Evolutionary conservation across 1,284 basidiomycete species (phyloP).

Genomic region (Ustilago bromivora): DNA sequence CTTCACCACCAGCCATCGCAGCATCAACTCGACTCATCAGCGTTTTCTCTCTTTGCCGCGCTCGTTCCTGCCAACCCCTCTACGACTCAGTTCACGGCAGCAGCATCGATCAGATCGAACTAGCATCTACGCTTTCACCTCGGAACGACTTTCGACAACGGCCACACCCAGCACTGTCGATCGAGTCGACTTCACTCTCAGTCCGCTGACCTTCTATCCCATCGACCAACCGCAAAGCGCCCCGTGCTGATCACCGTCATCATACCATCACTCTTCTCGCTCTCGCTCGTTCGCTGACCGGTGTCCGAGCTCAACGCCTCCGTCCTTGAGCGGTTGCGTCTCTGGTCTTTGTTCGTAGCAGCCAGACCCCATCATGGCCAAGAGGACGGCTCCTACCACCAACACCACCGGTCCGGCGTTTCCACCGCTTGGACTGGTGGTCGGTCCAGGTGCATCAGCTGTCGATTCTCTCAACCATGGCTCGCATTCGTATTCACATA

Average conservation of each 20-base stretch:
- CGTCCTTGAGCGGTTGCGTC: conserved; percentile 24
- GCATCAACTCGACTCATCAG: not conserved
- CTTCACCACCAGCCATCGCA: not conserved
- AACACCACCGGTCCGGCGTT: conserved; percentile 52
- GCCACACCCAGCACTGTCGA: not conserved
- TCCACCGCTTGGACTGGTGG: conserved; percentile 56
- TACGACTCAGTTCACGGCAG: not conserved
- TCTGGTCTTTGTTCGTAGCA: conserved; percentile 3
- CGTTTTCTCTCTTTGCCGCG: not conserved
- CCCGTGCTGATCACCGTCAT: conserved; percentile 18
- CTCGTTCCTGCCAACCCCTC: not conserved
- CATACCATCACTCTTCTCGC: conserved; percentile 19
- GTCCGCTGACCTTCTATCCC: not conserved
- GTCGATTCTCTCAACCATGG: conserved; percentile 30
- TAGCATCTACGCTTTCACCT: not conserved
- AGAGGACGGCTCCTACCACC: conserved; percentile 45
- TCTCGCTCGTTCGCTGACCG: conserved; percentile 21
- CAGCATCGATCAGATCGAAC: not conserved
- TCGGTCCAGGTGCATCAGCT: conserved; percentile 47
- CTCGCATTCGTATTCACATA: conserved; percentile 32
- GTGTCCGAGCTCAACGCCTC: conserved; percentile 37
- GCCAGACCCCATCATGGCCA: conserved; percentile 33
- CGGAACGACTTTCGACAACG: conserved; percentile 1
- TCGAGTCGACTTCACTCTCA: not conserved
- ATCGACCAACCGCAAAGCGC: conserved; percentile 12